These are phyloP conservation scores for Mucor plumbeus DNA, from an alignment of 371 early-diverging fungal genomes.

Conservation along the genomic window DNA sequence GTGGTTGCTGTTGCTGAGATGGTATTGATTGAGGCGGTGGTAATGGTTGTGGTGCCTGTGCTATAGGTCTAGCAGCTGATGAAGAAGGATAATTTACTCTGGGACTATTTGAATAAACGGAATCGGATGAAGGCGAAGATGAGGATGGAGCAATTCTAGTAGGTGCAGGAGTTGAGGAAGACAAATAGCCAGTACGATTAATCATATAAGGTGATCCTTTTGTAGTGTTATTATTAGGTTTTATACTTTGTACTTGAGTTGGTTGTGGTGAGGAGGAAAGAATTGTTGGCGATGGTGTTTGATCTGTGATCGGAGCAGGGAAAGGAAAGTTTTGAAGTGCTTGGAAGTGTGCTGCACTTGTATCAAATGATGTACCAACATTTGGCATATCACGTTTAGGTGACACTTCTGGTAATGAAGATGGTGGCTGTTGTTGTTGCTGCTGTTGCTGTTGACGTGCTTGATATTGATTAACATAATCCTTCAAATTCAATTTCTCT, in stretches of 20 bases:
- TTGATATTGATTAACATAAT: conserved; percentile 52
- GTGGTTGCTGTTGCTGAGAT: not conserved
- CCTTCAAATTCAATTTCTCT: conserved; percentile 67
- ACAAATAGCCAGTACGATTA: not conserved
- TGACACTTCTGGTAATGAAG: not conserved
- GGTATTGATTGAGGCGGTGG: not conserved
- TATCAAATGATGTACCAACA: conserved; percentile 20
- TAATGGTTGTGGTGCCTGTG: conserved; percentile 1
- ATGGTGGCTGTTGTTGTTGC: not conserved
- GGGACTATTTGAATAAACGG: not conserved
- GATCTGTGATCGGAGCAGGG: conserved; percentile 31
- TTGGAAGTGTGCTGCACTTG: conserved; percentile 27
- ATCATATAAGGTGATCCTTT: conserved; percentile 4
- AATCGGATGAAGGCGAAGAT: conserved; percentile 1
- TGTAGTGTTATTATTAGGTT: not conserved
- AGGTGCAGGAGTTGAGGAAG: conserved; percentile 19
- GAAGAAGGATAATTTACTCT: conserved; percentile 6
- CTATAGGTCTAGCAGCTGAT: conserved; percentile 8
- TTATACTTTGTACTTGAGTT: not conserved
- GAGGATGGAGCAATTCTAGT: conserved; percentile 10
- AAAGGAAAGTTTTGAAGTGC: conserved; percentile 39
- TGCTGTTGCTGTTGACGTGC: conserved; percentile 13
- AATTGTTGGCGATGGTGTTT: not conserved
- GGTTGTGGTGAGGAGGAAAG: not conserved
- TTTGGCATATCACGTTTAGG: conserved; percentile 7